Evolutionary conservation across 2,329 filamentous ascomycete species (phyloP).

Genomic region (Alternaria sp.): DNA sequence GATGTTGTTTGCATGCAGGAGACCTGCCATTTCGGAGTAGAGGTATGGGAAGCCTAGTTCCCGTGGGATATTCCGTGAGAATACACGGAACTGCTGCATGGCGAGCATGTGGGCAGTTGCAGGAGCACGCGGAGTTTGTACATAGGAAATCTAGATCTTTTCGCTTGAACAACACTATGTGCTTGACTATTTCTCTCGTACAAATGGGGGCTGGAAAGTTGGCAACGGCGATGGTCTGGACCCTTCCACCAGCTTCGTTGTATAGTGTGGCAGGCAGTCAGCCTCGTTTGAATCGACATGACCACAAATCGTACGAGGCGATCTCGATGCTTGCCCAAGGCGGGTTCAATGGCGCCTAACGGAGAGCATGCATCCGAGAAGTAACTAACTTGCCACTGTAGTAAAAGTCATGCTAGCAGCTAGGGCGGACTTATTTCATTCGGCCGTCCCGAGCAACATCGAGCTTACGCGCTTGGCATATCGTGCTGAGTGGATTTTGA

Average conservation of each 20-base stretch:
- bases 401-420: background rate
- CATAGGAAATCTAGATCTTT: constrained; percentile 7
- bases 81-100: background rate
- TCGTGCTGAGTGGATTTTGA: constrained; percentile 6
- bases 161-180: background rate
- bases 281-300: background rate
- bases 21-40: background rate
- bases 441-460: constrained; percentile 7
- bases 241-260: background rate
- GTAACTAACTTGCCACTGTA: background rate
- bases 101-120: background rate
- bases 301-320: background rate
- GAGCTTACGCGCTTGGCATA: constrained; percentile 8
- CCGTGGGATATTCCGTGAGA: constrained; percentile 1
- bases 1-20: background rate
- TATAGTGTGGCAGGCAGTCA: background rate
- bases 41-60: background rate
- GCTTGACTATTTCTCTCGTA: background rate
- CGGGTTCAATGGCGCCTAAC: background rate
- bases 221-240: background rate
- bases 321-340: background rate
- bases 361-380: background rate
- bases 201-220: background rate
- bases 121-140: constrained; percentile 12
- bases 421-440: background rate